Conservation (phyloP, 805 yeast genomes). For the Wickerhamomyces canadensis region DNA sequence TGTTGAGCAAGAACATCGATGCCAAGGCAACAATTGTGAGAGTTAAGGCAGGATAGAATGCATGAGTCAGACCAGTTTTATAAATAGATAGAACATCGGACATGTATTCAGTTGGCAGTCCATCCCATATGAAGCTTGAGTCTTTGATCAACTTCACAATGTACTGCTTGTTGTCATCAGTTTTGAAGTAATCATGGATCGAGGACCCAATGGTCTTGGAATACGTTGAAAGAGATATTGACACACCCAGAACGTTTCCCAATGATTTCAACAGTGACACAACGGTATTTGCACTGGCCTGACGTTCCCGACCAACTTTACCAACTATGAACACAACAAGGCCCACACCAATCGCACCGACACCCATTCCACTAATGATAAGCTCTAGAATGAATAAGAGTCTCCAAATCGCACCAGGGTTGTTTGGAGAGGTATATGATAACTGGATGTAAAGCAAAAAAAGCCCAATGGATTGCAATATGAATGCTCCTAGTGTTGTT, state of each 20-base stretch:
- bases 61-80: constrained; percentile 7
- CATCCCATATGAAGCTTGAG: constrained; percentile 10
- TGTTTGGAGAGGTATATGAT: constrained; percentile 9
- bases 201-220: constrained; percentile 24
- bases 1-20: constrained; percentile 11
- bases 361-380: constrained; percentile 31
- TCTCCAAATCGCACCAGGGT: constrained; percentile 14
- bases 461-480: constrained; percentile 17
- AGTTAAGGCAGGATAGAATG: constrained; percentile 15
- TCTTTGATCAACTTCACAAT: constrained; percentile 11
- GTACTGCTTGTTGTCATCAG: constrained; percentile 1
- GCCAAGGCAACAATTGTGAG: constrained; percentile 9
- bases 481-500: constrained; percentile 12
- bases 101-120: constrained; percentile 11
- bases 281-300: constrained; percentile 41
- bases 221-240: constrained; percentile 31
- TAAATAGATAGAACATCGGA: constrained; percentile 12
- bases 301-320: constrained; percentile 34
- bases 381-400: constrained; percentile 24
- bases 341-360: constrained; percentile 37
- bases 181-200: constrained; percentile 23
- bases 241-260: constrained; percentile 40
- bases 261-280: constrained; percentile 37
- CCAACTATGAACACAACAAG: constrained; percentile 35
- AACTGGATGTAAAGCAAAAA: constrained; percentile 8